phyloP scores from a whole-genome alignment of 1,139 yeast genomes.

The Pichia sp. region DNA sequence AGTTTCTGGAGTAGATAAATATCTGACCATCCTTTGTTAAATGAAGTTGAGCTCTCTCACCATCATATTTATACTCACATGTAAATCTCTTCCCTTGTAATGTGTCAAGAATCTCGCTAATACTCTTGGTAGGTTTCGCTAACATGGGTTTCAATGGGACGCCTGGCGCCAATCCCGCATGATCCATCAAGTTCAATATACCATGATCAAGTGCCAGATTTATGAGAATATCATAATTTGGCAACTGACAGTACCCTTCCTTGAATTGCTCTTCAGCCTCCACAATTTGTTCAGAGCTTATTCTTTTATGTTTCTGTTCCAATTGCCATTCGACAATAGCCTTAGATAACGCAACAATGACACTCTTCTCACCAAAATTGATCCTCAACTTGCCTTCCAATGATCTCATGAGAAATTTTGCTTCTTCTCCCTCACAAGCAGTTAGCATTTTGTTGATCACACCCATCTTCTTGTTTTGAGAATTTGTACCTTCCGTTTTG shows the following conservation, averaged over 20 bases:
- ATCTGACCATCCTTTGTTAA: conserved; percentile 59
- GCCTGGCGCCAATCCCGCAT: conserved; percentile 80
- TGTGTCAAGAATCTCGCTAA: conserved; percentile 81
- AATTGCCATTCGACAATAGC: conserved; percentile 59
- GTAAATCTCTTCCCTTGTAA: conserved; percentile 83
- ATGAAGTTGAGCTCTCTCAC: conserved; percentile 96
- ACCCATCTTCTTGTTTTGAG: conserved; percentile 70
- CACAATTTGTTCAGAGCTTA: conserved; percentile 36
- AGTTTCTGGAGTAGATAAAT: conserved; percentile 82
- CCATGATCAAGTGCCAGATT: conserved; percentile 62
- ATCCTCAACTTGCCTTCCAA: conserved; percentile 89
- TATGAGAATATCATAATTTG: conserved; percentile 79
- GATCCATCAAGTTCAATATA: conserved; percentile 52
- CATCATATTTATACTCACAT: conserved; percentile 95
- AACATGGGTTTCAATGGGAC: conserved; percentile 96
- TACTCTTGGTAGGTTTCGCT: conserved; percentile 94
- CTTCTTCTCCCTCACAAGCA: conserved; percentile 82
- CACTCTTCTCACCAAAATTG: conserved; percentile 91
- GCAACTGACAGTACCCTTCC: conserved; percentile 87
- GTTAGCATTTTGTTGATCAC: conserved; percentile 79
- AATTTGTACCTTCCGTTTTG: conserved; percentile 68
- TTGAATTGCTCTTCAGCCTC: conserved; percentile 72
- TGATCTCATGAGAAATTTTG: conserved; percentile 83
- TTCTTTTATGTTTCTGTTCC: conserved; percentile 26
- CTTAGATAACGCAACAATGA: conserved; percentile 74